Evolutionary conservation across 768 basidiomycete species (phyloP), one percentile per base, ranked within the genome.

Genomic region (Termitomyces sp.): DNA sequence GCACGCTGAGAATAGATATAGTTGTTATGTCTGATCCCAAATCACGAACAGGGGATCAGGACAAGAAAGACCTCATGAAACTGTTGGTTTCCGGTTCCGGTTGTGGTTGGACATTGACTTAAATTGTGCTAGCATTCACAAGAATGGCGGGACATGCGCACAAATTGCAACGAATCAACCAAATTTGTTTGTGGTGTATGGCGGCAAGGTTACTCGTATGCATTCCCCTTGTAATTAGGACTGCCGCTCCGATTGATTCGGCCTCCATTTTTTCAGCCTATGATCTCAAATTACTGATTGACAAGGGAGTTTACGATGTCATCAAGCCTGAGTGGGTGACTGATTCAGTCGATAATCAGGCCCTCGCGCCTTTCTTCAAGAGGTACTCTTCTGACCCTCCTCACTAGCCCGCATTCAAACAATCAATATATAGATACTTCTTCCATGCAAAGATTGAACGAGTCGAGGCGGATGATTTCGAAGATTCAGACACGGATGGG

Each of bases 311-410:
- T 0, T 73, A 84, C 53, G 87, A 92, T 59, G 83, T 96, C 48
- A 71, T 96, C 56, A 84, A 79, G 53, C 91, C 95, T 0, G 71
- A 79, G 28, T 98, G 94, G 93, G 74, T 98, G 52, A 65, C 76
- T 37, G 90, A 93, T 64, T 94, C 87, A 22, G 76, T 95, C n/a
- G 74, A 77, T 5, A 71, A 73, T 28, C 79, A 77, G 11, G 72
- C 79, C 55, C 72, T 75, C 19, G 69, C 82, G 26, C 85, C 90
- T 1, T 70, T 94, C 56, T 76, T 68, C 38, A 85, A 86, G 69
- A 87, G 82, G 93, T 93, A 62, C 47, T 64, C 6, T 38, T 15
- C 22, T 44, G 28, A 38, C 17, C 43, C 12, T 32, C 4, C 45
- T 38, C 34, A 34, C 38, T 11, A 17, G 50, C 12, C 12, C 53